A percentile compares a stretch with the other conserved stretches of the same genome.
These are phyloP conservation scores for Luvunga scandens DNA, from an alignment of 345 rosid genomes.

Conservation along the genomic window DNA sequence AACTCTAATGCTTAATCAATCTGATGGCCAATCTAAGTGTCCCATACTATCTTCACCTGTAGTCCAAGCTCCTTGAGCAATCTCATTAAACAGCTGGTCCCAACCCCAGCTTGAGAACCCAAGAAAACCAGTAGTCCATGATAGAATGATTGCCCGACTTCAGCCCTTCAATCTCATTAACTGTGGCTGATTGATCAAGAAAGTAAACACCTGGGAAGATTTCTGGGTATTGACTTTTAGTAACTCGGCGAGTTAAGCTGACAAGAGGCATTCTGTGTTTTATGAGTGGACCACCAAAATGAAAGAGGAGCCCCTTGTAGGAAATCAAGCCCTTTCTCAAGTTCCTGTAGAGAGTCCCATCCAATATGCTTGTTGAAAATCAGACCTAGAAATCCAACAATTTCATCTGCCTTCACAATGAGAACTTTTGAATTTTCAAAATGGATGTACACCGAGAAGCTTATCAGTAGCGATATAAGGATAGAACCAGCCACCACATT, in stretches of 20 bases:
- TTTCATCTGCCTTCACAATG: slow-evolving; percentile 53
- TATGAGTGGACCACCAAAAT: slow-evolving; percentile 75
- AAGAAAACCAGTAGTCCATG: slow-evolving; percentile 76
- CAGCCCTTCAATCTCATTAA: slow-evolving; percentile 42
- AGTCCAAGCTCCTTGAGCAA: slow-evolving; percentile 71
- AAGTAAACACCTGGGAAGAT: slow-evolving; percentile 67
- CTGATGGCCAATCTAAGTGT: slow-evolving; percentile 56
- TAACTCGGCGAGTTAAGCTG: slow-evolving; percentile 50
- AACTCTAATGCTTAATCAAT: neutral
- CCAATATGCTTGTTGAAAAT: slow-evolving; percentile 69
- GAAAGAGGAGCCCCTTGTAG: slow-evolving; percentile 65
- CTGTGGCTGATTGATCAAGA: slow-evolving; percentile 57
- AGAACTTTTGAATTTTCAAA: slow-evolving; percentile 65
- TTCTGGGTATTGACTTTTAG: slow-evolving; percentile 35
- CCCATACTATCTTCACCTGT: slow-evolving; percentile 26
- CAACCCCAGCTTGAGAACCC: slow-evolving; percentile 85
- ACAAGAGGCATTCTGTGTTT: slow-evolving; percentile 58
- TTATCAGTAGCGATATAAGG: slow-evolving; percentile 69
- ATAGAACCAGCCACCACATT: slow-evolving; percentile 55
- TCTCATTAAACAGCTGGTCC: slow-evolving; percentile 71
- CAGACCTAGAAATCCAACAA: slow-evolving; percentile 67
- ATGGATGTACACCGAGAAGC: slow-evolving; percentile 44
- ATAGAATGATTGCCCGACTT: slow-evolving; percentile 43
- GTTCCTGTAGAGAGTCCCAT: slow-evolving; percentile 65
- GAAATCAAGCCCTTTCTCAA: slow-evolving; percentile 46